Percentiles rank a stretch among this genome's conserved stretches.
Conservation (phyloP, 176 grass and related monocot genomes). For the Musa acuminata region DNA sequence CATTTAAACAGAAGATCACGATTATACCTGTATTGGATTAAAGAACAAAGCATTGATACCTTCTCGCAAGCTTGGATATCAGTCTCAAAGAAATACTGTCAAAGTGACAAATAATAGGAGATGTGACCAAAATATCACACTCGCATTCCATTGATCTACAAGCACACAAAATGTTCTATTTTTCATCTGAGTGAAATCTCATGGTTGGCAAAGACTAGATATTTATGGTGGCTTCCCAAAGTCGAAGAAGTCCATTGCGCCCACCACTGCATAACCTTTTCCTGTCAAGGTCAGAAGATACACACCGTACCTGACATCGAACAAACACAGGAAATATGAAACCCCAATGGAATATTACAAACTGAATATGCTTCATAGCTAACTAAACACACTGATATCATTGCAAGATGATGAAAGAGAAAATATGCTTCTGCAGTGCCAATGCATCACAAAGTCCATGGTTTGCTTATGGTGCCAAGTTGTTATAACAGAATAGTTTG, state of each 20-base stretch:
- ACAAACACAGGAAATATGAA: neutral
- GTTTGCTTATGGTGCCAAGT: too few species aligned
- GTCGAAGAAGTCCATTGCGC: slow-evolving; percentile 73
- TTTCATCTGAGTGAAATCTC: neutral
- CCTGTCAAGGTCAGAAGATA: slow-evolving; percentile 84
- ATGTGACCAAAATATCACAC: neutral
- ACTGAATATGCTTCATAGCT: neutral
- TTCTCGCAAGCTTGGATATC: neutral
- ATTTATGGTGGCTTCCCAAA: slow-evolving; percentile 98
- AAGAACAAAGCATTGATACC: neutral
- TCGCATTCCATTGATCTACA: neutral
- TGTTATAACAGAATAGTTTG: too few species aligned
- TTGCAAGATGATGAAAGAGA: neutral
- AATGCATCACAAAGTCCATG: too few species aligned
- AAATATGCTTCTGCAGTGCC: neutral
- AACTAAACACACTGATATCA: neutral
- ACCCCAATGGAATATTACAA: slow-evolving; percentile 9
- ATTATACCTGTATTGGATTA: neutral
- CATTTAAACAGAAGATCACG: too few species aligned
- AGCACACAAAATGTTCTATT: neutral
- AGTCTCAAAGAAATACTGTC: neutral
- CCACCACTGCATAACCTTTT: slow-evolving; percentile 98
- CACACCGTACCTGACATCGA: slow-evolving; percentile 62
- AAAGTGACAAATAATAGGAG: neutral
- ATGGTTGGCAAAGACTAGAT: slow-evolving; percentile 32